Base-by-base conservation (phyloP, 345 rosid species). In the Trapa incisa region DNA sequence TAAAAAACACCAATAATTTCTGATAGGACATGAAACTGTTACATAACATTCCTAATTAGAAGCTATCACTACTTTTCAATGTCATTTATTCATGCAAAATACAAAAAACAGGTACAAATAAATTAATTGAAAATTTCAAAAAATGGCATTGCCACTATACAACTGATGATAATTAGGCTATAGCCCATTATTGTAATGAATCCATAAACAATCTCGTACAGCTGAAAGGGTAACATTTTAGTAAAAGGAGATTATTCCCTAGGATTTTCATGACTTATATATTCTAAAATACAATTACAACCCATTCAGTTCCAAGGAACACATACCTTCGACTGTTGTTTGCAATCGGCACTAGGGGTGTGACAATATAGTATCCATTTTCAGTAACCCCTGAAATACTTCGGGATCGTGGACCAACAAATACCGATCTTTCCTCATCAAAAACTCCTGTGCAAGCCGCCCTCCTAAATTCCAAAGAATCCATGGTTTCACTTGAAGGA, bases 371-470 rank as follows among this genome's bases (percentile, higher is more conserved):
- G 71, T 78, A 89, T 47, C 99, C 99, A 78, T 89, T 94, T 75
- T 89, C 99, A 45, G 97, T 89, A 56, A 91, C 81, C 64, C 97
- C 99, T 0, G 96, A 94, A 72, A 94, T 85, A 77, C 89, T 86
- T 79, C 96, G 85, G 68, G 99, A 89, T 37, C 97, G 91, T 61
- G 97, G 99, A 58, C 99, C 97, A 53, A 94, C 78, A 79, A 63
- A 91, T 64, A 94, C 72, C 64, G 96, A 94, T 38, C 68, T 84
- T 73, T 73, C 69, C 53, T 91, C 88, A 61, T 91, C 83, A 64
- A 88, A 91, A 72, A 80, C 76, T 63, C 99, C 99, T 76, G 78
- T 83, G 78, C 96, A 82, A 0, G 67, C 63, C 52, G 85, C 92
- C 80, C 88, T 80, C 68, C 96, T 84, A 77, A 89, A 94, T 81